phyloP scores from a whole-genome alignment of 768 basidiomycete genomes.

The Leccinum longicurvipes region DNA sequence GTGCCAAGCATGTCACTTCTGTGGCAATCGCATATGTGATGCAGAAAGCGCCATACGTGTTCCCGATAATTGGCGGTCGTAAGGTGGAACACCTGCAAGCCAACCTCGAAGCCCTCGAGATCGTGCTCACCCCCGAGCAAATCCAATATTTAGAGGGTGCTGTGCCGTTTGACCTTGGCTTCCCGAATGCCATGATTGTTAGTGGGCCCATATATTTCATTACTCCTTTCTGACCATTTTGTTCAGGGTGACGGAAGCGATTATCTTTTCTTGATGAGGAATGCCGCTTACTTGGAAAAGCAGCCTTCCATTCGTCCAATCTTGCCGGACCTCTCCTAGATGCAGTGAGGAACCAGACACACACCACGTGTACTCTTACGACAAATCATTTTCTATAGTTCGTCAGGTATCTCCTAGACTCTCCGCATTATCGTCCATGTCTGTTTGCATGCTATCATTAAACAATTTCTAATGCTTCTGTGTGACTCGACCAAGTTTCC shows the following conservation, averaged over 20 bases:
- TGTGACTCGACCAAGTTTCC: not conserved
- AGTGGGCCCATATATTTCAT: not conserved
- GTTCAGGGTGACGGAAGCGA: conserved; percentile 27
- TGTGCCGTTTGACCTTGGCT: conserved; percentile 45
- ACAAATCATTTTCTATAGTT: not conserved
- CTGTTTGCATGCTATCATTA: not conserved
- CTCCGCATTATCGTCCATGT: not conserved
- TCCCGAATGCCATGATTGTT: conserved; percentile 26
- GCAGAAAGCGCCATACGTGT: conserved; percentile 51
- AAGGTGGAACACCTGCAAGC: conserved; percentile 50
- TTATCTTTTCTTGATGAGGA: conserved; percentile 4
- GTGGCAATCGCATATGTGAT: conserved; percentile 46
- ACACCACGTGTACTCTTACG: not conserved
- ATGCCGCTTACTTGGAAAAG: conserved; percentile 20
- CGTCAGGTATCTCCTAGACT: not conserved
- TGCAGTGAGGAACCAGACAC: not conserved
- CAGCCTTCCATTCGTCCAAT: conserved; percentile 11
- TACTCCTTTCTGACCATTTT: not conserved
- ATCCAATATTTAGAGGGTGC: conserved; percentile 43
- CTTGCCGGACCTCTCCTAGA: conserved; percentile 4
- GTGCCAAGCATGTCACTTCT: conserved; percentile 44
- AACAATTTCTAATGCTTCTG: not conserved
- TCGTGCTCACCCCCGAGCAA: conserved; percentile 43
- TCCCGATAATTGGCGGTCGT: conserved; percentile 50
- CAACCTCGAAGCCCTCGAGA: conserved; percentile 50